These are phyloP conservation scores for Combretum micranthum DNA, from an alignment of 345 rosid species.

Conservation along the genomic window DNA sequence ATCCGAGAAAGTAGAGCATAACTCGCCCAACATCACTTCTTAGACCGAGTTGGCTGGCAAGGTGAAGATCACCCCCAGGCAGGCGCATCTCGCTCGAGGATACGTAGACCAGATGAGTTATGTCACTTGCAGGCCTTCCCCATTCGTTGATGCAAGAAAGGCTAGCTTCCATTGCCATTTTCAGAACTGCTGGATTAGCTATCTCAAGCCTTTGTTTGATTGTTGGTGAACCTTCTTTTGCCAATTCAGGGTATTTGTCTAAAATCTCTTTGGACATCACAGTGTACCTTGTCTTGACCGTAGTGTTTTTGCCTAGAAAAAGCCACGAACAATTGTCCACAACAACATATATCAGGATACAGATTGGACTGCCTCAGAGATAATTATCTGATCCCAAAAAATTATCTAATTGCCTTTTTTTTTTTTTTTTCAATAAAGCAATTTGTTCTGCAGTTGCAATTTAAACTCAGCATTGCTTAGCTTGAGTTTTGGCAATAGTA, in stretches of 20 bases:
- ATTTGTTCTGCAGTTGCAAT: too few species aligned
- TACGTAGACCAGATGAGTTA: constrained; percentile 85
- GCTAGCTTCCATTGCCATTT: constrained; percentile 84
- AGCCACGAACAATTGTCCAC: background rate
- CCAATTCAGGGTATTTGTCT: constrained; percentile 77
- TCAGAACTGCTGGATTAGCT: constrained; percentile 75
- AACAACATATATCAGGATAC: background rate
- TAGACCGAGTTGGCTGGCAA: constrained; percentile 62
- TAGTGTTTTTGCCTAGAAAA: constrained; percentile 76
- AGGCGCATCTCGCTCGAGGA: constrained; percentile 89
- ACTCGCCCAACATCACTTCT: constrained; percentile 65
- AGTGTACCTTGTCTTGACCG: constrained; percentile 89
- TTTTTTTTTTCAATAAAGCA: too few species aligned
- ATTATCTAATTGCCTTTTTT: too few species aligned
- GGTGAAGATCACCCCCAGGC: constrained; percentile 91
- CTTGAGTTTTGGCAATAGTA: too few species aligned
- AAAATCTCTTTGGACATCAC: constrained; percentile 82
- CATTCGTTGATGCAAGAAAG: constrained; percentile 75
- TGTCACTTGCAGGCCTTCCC: constrained; percentile 69
- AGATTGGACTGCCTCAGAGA: background rate
- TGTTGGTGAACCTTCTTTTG: constrained; percentile 69
- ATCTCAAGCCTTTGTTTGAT: constrained; percentile 84
- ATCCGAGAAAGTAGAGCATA: constrained; percentile 86
- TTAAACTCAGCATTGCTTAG: too few species aligned
- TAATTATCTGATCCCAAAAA: background rate